These are phyloP conservation scores for Agrocybe pediades DNA, from an alignment of 768 basidiomycete genomes.

Conservation along the genomic window DNA sequence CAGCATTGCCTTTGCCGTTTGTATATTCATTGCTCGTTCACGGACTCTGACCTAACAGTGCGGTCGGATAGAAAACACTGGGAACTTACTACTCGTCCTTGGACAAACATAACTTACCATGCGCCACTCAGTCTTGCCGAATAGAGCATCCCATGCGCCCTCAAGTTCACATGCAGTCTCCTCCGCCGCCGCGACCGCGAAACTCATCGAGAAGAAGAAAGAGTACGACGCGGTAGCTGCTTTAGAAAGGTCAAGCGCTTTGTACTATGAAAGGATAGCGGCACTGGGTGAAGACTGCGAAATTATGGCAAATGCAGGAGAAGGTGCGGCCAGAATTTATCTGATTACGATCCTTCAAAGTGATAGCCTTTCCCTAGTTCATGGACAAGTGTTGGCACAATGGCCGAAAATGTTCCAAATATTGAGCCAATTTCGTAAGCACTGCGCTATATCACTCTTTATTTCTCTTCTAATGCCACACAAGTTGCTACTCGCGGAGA, in stretches of 20 bases:
- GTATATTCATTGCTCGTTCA: too few species aligned
- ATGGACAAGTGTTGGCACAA: constrained; percentile 76
- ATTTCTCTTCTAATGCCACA: not conserved
- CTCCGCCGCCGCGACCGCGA: constrained; percentile 51
- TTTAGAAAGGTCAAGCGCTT: constrained; percentile 61
- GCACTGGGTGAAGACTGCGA: constrained; percentile 72
- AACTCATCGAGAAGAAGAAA: constrained; percentile 78
- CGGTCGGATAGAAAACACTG: not conserved
- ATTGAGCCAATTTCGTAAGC: constrained; percentile 67
- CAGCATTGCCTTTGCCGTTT: too few species aligned
- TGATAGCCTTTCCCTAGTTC: constrained; percentile 43
- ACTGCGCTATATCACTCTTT: not conserved
- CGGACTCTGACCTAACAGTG: not conserved
- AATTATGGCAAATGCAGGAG: constrained; percentile 76
- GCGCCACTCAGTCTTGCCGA: constrained; percentile 58
- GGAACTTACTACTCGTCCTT: constrained; percentile 45
- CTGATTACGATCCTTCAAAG: not conserved
- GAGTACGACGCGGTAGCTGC: constrained; percentile 77
- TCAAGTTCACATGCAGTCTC: constrained; percentile 37
- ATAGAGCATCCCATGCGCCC: constrained; percentile 50
- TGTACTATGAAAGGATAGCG: constrained; percentile 70
- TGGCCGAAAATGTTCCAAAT: constrained; percentile 87
- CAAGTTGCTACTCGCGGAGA: constrained; percentile 53
- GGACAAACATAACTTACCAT: constrained; percentile 33
- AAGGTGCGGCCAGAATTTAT: constrained; percentile 48